Evolutionary conservation across 2,329 filamentous ascomycete genomes (phyloP), one percentile per base, ranked within the genome.

Genomic region (Microsporum canis): DNA sequence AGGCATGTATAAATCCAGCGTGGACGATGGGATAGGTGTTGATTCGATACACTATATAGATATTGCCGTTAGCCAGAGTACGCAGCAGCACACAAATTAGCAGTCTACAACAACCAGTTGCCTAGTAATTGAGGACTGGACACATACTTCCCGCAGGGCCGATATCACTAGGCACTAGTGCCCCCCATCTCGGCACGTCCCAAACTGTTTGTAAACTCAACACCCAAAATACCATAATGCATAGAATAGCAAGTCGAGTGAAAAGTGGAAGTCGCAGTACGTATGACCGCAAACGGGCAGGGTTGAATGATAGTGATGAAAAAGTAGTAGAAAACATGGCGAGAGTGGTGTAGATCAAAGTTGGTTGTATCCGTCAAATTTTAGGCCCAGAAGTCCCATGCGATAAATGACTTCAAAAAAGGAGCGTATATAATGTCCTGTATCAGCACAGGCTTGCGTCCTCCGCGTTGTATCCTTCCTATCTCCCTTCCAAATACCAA

Each of bases 21-120:
- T 99, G 94, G 63, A 96, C 85, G 61, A 99, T 79, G 0, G 91
- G 90, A 71, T 90, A 99, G 0, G 92, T 95, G 71, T 96, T 96
- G 39, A 95, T 81, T 63, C 94, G 86, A 75, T 96, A 92, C 78
- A 95, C 91, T 96, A 72, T 59, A 59, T 34, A 7, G 41, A 14
- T 36, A 53, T 10, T 34, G 2, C 29, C 31, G 29, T 61, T 36
- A 63, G 62, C 39, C 12, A 53, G 5, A 3, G 17, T 14, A 17
- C n/a, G 12, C 51, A 3, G 7, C 17, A 36, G n/a, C 23, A 6
- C 5, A 34, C 5, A 36, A 8, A 29, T n/a, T 51, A n/a, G 33
- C 45, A 58, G 38, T 17, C 27, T 29, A 6, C 29, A 56, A 8
- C 31, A 39, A 59, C 51, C 31, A 4, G 3, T 17, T 7, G 45